Conservation (phyloP, 129 eudicot species). For the Scalesia atractyloides region DNA sequence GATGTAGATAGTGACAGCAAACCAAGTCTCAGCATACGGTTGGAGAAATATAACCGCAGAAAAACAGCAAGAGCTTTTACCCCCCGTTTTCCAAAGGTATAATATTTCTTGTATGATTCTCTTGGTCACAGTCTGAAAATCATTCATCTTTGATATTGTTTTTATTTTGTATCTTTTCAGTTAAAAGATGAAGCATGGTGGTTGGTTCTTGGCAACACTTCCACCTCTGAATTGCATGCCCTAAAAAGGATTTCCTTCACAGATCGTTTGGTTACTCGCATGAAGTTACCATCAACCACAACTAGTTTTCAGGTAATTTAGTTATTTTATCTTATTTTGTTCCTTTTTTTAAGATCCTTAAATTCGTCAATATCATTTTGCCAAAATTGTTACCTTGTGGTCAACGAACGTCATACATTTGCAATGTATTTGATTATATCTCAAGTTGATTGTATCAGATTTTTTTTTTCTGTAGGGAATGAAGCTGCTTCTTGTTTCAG, state of each 20-base stretch:
- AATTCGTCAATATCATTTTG: background rate
- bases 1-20: constrained; percentile 24
- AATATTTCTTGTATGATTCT: constrained; percentile 6
- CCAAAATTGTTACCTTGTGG: background rate
- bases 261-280: constrained; percentile 59
- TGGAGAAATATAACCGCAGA: constrained; percentile 60
- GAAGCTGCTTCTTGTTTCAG: constrained; percentile 84
- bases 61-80: constrained; percentile 71
- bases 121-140: constrained; percentile 1
- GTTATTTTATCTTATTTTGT: background rate
- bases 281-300: constrained; percentile 71
- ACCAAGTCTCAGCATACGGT: constrained; percentile 55
- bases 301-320: constrained; percentile 53
- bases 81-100: constrained; percentile 91
- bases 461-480: constrained; percentile 51
- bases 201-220: constrained; percentile 78
- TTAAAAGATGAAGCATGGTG: constrained; percentile 97
- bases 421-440: background rate
- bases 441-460: background rate
- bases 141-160: constrained; percentile 19
- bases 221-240: constrained; percentile 72
- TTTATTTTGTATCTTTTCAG: constrained; percentile 34
- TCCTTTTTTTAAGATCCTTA: background rate
- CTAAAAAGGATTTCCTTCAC: constrained; percentile 82
- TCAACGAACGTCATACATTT: background rate